phyloP scores from a whole-genome alignment of 306 rosid species.

The Astragalus glycyphyllos region DNA sequence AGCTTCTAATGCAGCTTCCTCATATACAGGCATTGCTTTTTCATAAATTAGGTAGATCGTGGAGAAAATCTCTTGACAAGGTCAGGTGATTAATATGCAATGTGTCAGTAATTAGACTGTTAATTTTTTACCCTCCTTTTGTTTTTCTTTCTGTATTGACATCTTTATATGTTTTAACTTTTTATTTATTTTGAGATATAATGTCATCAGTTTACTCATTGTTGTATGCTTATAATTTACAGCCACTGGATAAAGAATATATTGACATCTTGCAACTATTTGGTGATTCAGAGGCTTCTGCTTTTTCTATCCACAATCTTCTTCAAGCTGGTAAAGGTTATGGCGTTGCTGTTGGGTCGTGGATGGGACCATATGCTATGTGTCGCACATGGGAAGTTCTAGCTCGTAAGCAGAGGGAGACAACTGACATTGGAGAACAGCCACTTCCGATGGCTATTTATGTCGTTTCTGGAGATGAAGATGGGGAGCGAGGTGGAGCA shows the following conservation, averaged over 20 bases:
- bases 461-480: constrained; percentile 97
- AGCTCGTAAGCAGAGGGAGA: constrained; percentile 59
- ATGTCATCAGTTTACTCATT: constrained; percentile 23
- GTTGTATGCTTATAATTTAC: constrained; percentile 40
- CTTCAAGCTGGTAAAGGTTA: constrained; percentile 87
- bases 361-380: constrained; percentile 99
- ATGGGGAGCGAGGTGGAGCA: constrained; percentile 99
- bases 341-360: constrained; percentile 90
- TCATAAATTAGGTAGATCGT: constrained; percentile 86
- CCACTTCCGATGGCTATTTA: constrained; percentile 91
- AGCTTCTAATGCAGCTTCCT: constrained; percentile 26
- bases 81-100: constrained; percentile 56
- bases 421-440: constrained; percentile 54
- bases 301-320: constrained; percentile 89
- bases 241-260: constrained; percentile 76
- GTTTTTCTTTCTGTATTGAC: background rate
- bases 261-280: constrained; percentile 69
- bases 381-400: constrained; percentile 96
- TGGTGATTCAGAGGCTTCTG: constrained; percentile 79
- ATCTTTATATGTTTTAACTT: constrained; percentile 23
- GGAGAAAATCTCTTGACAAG: constrained; percentile 74
- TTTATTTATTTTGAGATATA: constrained; percentile 26
- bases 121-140: background rate
- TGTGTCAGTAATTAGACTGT: constrained; percentile 22
- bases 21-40: constrained; percentile 77